Conservation (phyloP, 2,329 filamentous ascomycete genomes). For the Nemania serpens region DNA sequence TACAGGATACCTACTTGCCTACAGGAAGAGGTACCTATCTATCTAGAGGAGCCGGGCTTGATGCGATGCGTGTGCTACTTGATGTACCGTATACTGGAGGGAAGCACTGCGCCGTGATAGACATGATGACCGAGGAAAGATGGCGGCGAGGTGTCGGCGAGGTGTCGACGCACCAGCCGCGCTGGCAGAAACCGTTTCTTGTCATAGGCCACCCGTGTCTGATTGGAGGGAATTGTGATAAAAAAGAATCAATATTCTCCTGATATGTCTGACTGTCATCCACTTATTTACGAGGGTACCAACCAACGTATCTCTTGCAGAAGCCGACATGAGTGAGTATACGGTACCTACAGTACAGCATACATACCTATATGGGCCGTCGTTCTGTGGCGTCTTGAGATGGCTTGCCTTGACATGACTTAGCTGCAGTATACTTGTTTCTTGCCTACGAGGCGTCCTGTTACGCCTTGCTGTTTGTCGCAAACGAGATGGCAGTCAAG, state of each 20-base stretch:
- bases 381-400: too few species aligned
- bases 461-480: constrained; percentile 7
- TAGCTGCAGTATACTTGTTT: neutral
- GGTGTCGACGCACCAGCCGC: constrained; percentile 37
- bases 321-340: constrained; percentile 23
- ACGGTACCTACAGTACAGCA: constrained; percentile 11
- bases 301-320: constrained; percentile 36
- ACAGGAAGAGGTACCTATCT: neutral
- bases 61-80: constrained; percentile 5
- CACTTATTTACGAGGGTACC: constrained; percentile 37
- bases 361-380: too few species aligned
- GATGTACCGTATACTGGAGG: neutral
- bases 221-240: constrained; percentile 38
- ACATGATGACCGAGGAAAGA: constrained; percentile 2
- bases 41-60: constrained; percentile 16
- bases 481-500: constrained; percentile 18
- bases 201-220: constrained; percentile 21
- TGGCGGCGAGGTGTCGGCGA: constrained; percentile 5
- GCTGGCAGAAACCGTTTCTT: constrained; percentile 27
- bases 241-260: constrained; percentile 31
- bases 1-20: neutral
- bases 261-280: constrained; percentile 26
- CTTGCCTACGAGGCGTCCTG: neutral
- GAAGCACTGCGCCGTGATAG: constrained; percentile 18
- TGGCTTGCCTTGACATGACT: too few species aligned